These are phyloP conservation scores for Clonostachys sp. DNA, from an alignment of 2,329 filamentous ascomycete species.

Conservation along the genomic window DNA sequence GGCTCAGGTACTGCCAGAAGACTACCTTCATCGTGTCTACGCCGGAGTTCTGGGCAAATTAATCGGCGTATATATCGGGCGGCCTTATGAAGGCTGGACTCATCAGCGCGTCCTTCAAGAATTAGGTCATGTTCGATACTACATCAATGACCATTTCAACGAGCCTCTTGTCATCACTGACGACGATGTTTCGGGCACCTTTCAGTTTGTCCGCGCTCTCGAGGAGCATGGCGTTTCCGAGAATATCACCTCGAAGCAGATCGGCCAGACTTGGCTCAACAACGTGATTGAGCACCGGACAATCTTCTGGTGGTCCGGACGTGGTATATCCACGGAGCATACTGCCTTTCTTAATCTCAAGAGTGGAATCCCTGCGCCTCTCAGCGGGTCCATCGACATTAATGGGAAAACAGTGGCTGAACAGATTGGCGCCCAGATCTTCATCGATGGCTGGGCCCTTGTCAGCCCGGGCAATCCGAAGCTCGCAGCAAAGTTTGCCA, in stretches of 20 bases:
- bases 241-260: slow-evolving; percentile 2
- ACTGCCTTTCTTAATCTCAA: slow-evolving; percentile 30
- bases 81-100: slow-evolving; percentile 29
- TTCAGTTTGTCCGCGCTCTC: slow-evolving; percentile 25
- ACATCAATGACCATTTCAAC: slow-evolving; percentile 19
- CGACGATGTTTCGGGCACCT: slow-evolving; percentile 26
- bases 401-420: slow-evolving; percentile 21
- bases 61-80: slow-evolving; percentile 28
- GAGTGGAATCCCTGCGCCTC: slow-evolving; percentile 22
- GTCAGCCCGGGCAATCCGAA: slow-evolving; percentile 19
- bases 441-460: slow-evolving; percentile 29
- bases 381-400: slow-evolving; percentile 15
- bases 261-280: slow-evolving; percentile 8
- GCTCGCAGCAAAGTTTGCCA: slow-evolving; percentile 21
- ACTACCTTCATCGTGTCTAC: slow-evolving; percentile 26
- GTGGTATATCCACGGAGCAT: slow-evolving; percentile 29
- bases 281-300: slow-evolving; percentile 10
- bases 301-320: slow-evolving; percentile 31
- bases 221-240: slow-evolving; percentile 17
- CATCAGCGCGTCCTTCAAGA: slow-evolving; percentile 20
- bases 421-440: slow-evolving; percentile 31
- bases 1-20: not conserved
- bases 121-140: slow-evolving; percentile 22
- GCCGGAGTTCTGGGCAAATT: slow-evolving; percentile 31
- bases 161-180: slow-evolving; percentile 22